Base-by-base conservation (phyloP, 2,329 filamentous ascomycete species). In the Aspergillus carbonarius region DNA sequence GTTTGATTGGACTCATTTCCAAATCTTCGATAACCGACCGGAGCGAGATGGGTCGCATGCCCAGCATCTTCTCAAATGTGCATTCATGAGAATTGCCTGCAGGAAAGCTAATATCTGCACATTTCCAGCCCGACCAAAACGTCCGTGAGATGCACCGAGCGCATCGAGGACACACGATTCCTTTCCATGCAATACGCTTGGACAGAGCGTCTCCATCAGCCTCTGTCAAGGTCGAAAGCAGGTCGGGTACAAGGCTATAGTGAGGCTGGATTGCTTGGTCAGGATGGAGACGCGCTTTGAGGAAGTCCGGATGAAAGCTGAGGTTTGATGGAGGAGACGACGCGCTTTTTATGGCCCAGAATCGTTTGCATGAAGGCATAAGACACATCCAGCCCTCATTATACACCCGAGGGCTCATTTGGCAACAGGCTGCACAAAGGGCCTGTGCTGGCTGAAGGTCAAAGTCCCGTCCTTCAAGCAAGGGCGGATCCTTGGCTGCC, bases 101-200 rank as follows among this genome's bases (percentile, higher is more conserved):
- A 1, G 50, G 17, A 7, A n/a, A 9, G 9, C 6, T 15, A 18
- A 56, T 20, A 30, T 71, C 70, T 2, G 61, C 57, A 60, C 88
- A 92, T 25, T 76, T 72, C 88, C 87, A 91, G 1, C 81, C 79
- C 5, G 73, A 74, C 87, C 88, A 92, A 23, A 79, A 72, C 13
- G 82, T 76, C 1, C 89, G 81, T 2, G 85, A 80, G 42, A 81
- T 85, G 65, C 88, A 90, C 40, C 84, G 81, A 0, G 79, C 75
- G 62, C 90, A 92, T 1, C 74, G 59, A 0, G 85, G 85, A 64
- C 90, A 93, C 1, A 89, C 83, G 48, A 91, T 83, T 0, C 89
- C 89, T 52, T 79, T 78, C 66, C 85, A 88, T 57, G 82, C 85
- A 8, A 77, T 71, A 2, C 76, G 74, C 10, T 83, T 80, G 0